Conservation (phyloP, 495 filamentous ascomycete genomes). For the Staphylotrichum tortipilum region DNA sequence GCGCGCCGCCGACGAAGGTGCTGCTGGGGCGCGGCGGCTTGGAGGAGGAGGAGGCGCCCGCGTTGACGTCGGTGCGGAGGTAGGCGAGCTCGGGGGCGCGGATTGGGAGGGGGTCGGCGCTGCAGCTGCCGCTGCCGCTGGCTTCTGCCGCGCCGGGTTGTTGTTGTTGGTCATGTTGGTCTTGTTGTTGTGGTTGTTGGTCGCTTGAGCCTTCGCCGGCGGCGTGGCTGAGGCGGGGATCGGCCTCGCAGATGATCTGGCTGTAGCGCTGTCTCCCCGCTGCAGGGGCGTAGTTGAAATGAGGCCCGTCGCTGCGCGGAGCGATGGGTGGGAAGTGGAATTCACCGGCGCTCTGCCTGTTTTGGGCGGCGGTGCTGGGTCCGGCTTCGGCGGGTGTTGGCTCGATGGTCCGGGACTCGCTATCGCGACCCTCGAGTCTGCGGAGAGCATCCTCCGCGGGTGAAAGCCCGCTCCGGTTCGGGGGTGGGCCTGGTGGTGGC, state of each 20-base stretch:
- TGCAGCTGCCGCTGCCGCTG: neutral
- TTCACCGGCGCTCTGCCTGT: conserved; percentile 32
- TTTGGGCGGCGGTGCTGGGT: conserved; percentile 3
- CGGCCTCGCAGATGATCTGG: conserved; percentile 23
- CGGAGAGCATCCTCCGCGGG: conserved; percentile 36
- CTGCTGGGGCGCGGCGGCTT: conserved; percentile 28
- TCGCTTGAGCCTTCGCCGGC: conserved; percentile 12
- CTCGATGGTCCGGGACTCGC: conserved; percentile 3
- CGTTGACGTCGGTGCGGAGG: conserved; percentile 39
- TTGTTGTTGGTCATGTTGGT: conserved; percentile 5
- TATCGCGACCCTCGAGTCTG: conserved; percentile 34
- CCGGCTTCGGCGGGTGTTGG: neutral
- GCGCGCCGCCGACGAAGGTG: conserved; percentile 38
- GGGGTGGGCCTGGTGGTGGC: conserved; percentile 36
- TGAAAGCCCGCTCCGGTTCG: conserved; percentile 27
- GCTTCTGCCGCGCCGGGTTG: neutral
- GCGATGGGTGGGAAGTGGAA: conserved; percentile 48
- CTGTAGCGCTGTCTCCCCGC: conserved; percentile 33
- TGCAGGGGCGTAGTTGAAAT: conserved; percentile 46
- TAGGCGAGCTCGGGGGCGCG: conserved; percentile 44
- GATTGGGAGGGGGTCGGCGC: too few species aligned
- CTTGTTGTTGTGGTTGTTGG: conserved; percentile 1
- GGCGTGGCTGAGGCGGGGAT: conserved; percentile 21
- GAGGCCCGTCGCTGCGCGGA: conserved; percentile 30
- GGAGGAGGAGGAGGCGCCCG: conserved; percentile 18